Base-by-base conservation (phyloP, 805 yeast species). In the Zygosaccharomyces lentus region DNA sequence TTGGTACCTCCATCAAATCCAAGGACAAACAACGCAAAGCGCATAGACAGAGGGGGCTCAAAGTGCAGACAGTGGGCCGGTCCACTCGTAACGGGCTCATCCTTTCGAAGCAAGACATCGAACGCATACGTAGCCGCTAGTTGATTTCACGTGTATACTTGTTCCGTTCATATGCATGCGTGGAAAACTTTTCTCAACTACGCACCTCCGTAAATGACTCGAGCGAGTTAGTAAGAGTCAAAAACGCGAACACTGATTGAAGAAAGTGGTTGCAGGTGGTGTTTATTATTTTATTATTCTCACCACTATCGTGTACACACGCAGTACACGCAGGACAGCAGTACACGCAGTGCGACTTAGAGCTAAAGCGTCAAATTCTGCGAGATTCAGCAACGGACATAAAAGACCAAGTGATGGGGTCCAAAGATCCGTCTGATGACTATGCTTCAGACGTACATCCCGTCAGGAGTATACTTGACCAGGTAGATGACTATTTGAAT, bases 51-150 rank as follows among this genome's bases (percentile, higher is more conserved):
- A 76, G 87, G 50, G 98, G 97, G 3, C 73, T 91, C 53, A 78
- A 82, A 64, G 82, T 91, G 49, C 73, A 82, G 52, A 74, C 81
- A 26, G 78, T 89, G 29, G 97, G 97, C 15, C 77, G 72, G 61
- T 76, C 80, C 24, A 88, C 96, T 0, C 71, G 84, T 51, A 83
- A 87, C 54, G 97, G 97, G 2, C 69, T 90, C 51, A 74, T 81
- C 13, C 76, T 89, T 17, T 77, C 87, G 10, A 77, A 79, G 51
- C 67, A 65, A 13, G 96, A 88, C 41, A 80, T 88, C 41, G 83
- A 75, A 21, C 72, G 68, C 38, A 64, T 76, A 34, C 68, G 67
- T 34, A 65, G 67, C 7, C 32, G 32, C 32, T 29, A 10, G n/a
- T 6, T 29, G 32, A 29, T 29, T 29, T 19, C 21, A 19, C 21